Evolutionary conservation across 1,139 yeast genomes (phyloP), one percentile per base, ranked within the genome.

Genomic region (Pichia sorboxylosa): DNA sequence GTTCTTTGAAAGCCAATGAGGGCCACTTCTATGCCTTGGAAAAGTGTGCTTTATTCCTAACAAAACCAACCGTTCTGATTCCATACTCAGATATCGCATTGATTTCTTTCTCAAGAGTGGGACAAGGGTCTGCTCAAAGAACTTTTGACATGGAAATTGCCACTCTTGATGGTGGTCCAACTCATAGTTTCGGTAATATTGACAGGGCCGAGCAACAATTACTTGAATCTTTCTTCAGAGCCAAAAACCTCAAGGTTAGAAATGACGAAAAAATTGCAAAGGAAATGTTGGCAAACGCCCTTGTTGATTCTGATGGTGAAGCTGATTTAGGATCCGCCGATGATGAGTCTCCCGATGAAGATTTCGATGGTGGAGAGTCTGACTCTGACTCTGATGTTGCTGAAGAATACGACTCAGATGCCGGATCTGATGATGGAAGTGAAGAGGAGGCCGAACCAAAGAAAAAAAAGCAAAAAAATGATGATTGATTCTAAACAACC

Each of bases 1-100:
- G 98, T 60, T 83, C 96, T 13, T 71, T 84, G 46, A 90, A 87
- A 58, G 98, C 97, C 0, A 81, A 84, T 33, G 98, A 90, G 60
- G 98, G 98, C 25, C 81, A 84, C 47, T 61, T 90, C 39, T 90
- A 82, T 55, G 87, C 94, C 14, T 67, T 90, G 40, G 98, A 92
- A 45, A 81, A 84, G 57, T 83, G 94, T 37, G 75, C 90, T 52
- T 62, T 90, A 44, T 90, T 90, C 54, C 79, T 90, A 27, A 87
- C 96, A 21, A 92, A 92, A 55, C 96, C 98, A 31, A 85, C 97
- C 0, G 73, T 90, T 28, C 82, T 83, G 55, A 82, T 90, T 43
- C 95, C 97, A 34, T 80, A 75, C 54, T 64, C 80, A 1, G 97
- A 90, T 48, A 73, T 90, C 30, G 65, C 77, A 35, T 68, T 64